Conservation (phyloP, 2,329 filamentous ascomycete species). For the Colletotrichum sp. region DNA sequence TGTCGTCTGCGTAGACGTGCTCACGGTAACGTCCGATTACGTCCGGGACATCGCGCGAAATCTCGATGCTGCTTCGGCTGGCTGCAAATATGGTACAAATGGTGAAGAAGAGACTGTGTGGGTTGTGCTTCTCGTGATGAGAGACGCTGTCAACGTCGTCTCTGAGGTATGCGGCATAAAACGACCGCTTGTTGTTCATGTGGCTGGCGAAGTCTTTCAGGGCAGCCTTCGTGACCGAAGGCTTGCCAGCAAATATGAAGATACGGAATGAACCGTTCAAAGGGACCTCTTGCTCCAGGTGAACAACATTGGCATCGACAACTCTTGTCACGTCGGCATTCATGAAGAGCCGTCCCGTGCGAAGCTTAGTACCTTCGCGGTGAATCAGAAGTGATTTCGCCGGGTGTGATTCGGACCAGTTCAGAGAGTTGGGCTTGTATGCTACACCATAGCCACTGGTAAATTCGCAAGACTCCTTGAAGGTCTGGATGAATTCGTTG, state of each 20-base stretch:
- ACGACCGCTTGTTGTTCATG: slow-evolving; percentile 70
- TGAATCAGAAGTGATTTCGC: slow-evolving; percentile 75
- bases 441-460: slow-evolving; percentile 91
- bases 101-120: slow-evolving; percentile 83
- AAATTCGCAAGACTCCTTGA: slow-evolving; percentile 91
- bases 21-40: slow-evolving; percentile 78
- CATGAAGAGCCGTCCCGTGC: slow-evolving; percentile 76
- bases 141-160: slow-evolving; percentile 66
- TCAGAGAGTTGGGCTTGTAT: slow-evolving; percentile 82
- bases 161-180: slow-evolving; percentile 72
- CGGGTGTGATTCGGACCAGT: slow-evolving; percentile 78
- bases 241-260: slow-evolving; percentile 82
- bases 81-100: slow-evolving; percentile 78
- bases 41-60: slow-evolving; percentile 72
- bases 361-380: slow-evolving; percentile 67
- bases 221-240: slow-evolving; percentile 62
- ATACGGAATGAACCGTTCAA: slow-evolving; percentile 88
- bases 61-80: slow-evolving; percentile 72
- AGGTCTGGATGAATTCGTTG: slow-evolving; percentile 86
- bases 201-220: slow-evolving; percentile 73
- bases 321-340: slow-evolving; percentile 86
- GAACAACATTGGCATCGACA: slow-evolving; percentile 86
- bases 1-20: slow-evolving; percentile 87
- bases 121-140: slow-evolving; percentile 83
- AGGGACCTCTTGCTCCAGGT: slow-evolving; percentile 88